Evolutionary conservation across 768 basidiomycete species (phyloP).

Genomic region (Lepiota brunneoincarnata): DNA sequence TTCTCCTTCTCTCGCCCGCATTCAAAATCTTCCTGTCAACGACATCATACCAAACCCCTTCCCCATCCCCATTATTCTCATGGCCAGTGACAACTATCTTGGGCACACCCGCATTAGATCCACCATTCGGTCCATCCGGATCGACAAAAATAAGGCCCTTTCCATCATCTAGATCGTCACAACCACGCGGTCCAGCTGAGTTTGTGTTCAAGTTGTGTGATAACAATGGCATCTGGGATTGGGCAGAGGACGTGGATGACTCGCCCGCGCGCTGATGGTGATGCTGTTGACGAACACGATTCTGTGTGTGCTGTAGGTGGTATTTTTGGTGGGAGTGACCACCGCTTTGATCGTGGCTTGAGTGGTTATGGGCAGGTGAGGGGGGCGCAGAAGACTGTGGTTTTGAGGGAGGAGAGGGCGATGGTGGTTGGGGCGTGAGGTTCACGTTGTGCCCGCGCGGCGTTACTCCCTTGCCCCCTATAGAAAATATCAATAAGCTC

Average conservation of each 20-base stretch:
- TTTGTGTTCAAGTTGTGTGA: neutral
- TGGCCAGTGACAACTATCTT: slow-evolving; percentile 1
- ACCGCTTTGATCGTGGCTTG: neutral
- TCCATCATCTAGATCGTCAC: neutral
- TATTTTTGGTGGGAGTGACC: neutral
- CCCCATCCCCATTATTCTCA: neutral
- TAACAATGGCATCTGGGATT: neutral
- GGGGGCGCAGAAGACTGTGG: neutral
- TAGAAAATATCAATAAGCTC: too few species aligned
- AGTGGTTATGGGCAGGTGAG: neutral
- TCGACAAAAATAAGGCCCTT: slow-evolving; percentile 7
- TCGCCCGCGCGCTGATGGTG: neutral
- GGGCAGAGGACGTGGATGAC: neutral
- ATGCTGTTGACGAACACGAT: neutral
- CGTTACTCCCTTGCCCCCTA: neutral
- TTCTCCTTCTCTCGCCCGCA: neutral
- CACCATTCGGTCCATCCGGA: neutral
- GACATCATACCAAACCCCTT: neutral
- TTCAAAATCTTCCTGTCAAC: neutral
- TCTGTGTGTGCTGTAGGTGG: neutral
- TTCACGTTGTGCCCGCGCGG: neutral
- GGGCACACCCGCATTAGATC: slow-evolving; percentile 5
- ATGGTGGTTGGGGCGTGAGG: neutral
- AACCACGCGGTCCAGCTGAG: neutral
- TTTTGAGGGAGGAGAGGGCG: neutral